A percentile compares a stretch with the other conserved stretches of the same genome.
Conservation (phyloP, 2,329 filamentous ascomycete genomes). For the Eurotiales sp. region DNA sequence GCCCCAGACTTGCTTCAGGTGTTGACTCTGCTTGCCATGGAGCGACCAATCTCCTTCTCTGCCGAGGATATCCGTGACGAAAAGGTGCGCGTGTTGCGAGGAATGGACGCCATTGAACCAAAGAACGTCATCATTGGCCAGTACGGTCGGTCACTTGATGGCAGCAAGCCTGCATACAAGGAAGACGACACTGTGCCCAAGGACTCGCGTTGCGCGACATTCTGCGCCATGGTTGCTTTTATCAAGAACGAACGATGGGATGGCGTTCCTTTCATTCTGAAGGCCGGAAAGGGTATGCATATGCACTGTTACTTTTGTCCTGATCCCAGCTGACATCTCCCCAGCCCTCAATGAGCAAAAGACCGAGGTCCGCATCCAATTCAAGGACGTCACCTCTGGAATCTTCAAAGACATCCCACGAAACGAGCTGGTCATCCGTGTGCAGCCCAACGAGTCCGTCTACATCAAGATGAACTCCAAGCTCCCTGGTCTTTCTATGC, state of each 20-base stretch:
- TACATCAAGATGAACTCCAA: constrained; percentile 99
- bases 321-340: constrained; percentile 12
- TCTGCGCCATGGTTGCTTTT: constrained; percentile 94
- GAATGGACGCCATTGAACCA: constrained; percentile 90
- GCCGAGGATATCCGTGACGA: constrained; percentile 98
- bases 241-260: constrained; percentile 99
- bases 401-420: constrained; percentile 99
- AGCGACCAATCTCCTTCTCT: constrained; percentile 96
- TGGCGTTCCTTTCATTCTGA: constrained; percentile 97
- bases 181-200: constrained; percentile 98
- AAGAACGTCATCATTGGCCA: constrained; percentile 99
- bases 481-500: constrained; percentile 96
- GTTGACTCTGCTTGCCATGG: constrained; percentile 93
- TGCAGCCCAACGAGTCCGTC: constrained; percentile 98
- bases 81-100: constrained; percentile 90
- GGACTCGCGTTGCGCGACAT: constrained; percentile 95
- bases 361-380: constrained; percentile 98
- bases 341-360: constrained; percentile 95
- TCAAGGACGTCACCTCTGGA: constrained; percentile 98
- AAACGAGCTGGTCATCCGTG: constrained; percentile 98
- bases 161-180: constrained; percentile 95
- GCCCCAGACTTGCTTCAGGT: constrained; percentile 80
- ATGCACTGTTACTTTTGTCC: background rate
- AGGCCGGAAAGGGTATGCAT: constrained; percentile 76
- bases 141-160: constrained; percentile 93